These are phyloP conservation scores for Fusarium zealandicum DNA, from an alignment of 2,329 filamentous ascomycete species.

Conservation along the genomic window DNA sequence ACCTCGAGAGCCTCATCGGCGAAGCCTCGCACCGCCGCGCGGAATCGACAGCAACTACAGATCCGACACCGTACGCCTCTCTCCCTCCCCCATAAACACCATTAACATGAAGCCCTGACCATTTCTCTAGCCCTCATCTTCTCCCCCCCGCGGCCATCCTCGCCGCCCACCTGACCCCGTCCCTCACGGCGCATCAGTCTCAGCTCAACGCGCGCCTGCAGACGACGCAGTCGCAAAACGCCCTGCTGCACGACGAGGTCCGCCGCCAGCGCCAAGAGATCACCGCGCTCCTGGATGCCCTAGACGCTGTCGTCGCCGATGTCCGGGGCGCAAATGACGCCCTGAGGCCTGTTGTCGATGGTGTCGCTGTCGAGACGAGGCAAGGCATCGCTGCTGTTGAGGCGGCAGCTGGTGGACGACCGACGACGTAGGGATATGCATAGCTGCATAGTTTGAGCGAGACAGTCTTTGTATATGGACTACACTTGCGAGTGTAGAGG, in stretches of 20 bases:
- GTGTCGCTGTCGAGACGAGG: slow-evolving; percentile 59
- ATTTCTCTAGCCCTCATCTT: slow-evolving; percentile 60
- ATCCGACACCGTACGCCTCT: slow-evolving; percentile 55
- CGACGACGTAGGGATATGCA: slow-evolving; percentile 1
- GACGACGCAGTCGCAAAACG: slow-evolving; percentile 64
- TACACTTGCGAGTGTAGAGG: too few relatives aligned
- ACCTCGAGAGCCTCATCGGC: slow-evolving; percentile 62
- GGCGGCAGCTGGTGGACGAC: slow-evolving; percentile 10
- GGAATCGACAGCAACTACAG: slow-evolving; percentile 25
- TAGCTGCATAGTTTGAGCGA: not conserved
- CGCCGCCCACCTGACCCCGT: slow-evolving; percentile 61
- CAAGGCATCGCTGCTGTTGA: slow-evolving; percentile 38
- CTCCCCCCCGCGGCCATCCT: slow-evolving; percentile 61
- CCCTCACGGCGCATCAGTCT: slow-evolving; percentile 60
- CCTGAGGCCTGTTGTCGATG: slow-evolving; percentile 55
- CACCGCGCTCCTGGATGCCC: slow-evolving; percentile 54
- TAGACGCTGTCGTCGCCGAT: slow-evolving; percentile 62
- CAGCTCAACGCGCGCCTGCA: slow-evolving; percentile 65
- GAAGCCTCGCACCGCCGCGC: slow-evolving; percentile 53
- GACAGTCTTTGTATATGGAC: too few relatives aligned
- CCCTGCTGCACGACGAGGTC: slow-evolving; percentile 59
- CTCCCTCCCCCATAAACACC: not conserved
- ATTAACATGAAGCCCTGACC: too few relatives aligned
- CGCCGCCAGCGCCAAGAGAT: slow-evolving; percentile 63
- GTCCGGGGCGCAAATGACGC: slow-evolving; percentile 60